These are phyloP conservation scores for Diutina mesorugosa DNA, from an alignment of 1,139 yeast genomes.

Conservation along the genomic window DNA sequence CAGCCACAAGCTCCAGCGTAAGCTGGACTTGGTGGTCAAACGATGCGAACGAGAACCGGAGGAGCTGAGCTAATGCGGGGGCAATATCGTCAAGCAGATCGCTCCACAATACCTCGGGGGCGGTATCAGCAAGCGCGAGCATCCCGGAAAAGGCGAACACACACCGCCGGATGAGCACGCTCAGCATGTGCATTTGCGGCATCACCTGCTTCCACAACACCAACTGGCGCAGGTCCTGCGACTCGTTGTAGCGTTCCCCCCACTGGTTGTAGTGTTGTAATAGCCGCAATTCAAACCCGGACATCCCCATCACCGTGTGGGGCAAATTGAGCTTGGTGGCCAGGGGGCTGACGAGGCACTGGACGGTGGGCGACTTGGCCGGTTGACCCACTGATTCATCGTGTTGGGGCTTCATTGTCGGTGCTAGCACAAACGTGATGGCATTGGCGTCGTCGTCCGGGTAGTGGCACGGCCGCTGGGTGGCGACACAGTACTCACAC, in stretches of 20 bases:
- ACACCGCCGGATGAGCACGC: not conserved
- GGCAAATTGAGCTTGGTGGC: not conserved
- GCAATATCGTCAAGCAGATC: not conserved
- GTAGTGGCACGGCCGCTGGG: not conserved
- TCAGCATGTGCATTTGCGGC: not conserved
- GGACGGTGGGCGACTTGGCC: not conserved
- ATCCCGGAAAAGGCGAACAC: not conserved
- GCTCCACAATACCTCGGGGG: not conserved
- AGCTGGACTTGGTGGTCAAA: not conserved
- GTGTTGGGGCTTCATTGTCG: not conserved
- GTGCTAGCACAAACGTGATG: not conserved
- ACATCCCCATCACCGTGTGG: not conserved
- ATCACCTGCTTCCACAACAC: not conserved
- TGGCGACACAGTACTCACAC: slow-evolving; percentile 2
- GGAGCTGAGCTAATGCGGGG: not conserved
- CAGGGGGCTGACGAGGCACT: not conserved
- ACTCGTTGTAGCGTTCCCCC: not conserved
- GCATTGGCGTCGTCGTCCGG: not conserved
- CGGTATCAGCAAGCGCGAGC: not conserved
- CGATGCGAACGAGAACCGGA: not conserved
- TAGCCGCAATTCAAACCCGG: not conserved
- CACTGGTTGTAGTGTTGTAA: not conserved
- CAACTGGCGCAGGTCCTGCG: not conserved
- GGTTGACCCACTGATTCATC: no score
- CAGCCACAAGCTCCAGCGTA: not conserved